phyloP scores from a whole-genome alignment of 768 basidiomycete species.

The Termitomyces sp. region DNA sequence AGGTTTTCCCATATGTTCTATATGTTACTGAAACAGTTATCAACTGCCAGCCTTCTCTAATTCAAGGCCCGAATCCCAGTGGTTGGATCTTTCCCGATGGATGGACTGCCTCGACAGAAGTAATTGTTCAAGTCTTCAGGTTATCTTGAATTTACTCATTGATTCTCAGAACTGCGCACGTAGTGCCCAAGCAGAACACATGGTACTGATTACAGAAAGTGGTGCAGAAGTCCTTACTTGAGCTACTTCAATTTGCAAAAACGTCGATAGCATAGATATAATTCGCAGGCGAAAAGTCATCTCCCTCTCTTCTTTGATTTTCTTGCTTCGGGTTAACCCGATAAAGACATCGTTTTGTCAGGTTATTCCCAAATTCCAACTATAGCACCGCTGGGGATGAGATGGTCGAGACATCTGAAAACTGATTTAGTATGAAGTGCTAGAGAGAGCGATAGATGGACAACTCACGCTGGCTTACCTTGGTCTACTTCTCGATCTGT shows the following conservation, averaged over 20 bases:
- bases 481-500: too few species aligned
- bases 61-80: slow-evolving; percentile 68
- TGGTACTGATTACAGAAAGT: slow-evolving; percentile 75
- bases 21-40: neutral
- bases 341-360: neutral
- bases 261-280: neutral
- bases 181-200: slow-evolving; percentile 86
- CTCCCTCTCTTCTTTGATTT: neutral
- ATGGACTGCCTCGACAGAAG: slow-evolving; percentile 92
- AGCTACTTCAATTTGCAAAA: neutral
- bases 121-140: slow-evolving; percentile 25
- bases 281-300: neutral
- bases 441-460: too few species aligned
- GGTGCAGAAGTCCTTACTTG: slow-evolving; percentile 79
- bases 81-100: slow-evolving; percentile 87
- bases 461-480: too few species aligned
- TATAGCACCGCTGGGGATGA: neutral
- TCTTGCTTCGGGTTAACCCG: neutral
- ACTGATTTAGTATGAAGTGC: neutral
- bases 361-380: neutral
- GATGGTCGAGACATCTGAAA: neutral
- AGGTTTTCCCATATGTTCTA: neutral
- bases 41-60: slow-evolving; percentile 58
- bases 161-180: slow-evolving; percentile 68
- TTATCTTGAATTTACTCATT: neutral